Evolutionary conservation across 139 green algal species (phyloP).

Genomic region (Tetradesmus lagerheimii): DNA sequence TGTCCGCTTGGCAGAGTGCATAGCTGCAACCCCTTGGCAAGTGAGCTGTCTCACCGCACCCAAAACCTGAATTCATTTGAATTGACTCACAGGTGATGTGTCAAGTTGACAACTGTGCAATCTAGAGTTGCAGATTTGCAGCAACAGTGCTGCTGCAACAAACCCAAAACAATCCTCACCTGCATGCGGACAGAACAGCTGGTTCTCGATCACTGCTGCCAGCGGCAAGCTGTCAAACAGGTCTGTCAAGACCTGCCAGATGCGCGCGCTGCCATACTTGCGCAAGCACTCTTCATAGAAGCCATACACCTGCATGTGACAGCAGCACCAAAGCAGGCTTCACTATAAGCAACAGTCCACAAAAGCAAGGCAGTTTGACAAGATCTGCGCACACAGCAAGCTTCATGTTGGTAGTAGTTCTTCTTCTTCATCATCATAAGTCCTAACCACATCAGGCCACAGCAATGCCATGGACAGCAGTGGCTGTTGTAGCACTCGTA

Average conservation of each 20-base stretch:
- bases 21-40: neutral
- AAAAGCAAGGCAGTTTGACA: neutral
- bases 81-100: too few relatives aligned
- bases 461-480: too few relatives aligned
- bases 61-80: too few relatives aligned
- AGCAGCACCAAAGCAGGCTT: neutral
- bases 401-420: too few relatives aligned
- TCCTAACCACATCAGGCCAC: too few relatives aligned
- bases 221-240: constrained; percentile 98
- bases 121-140: neutral
- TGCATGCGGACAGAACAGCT: constrained; percentile 92
- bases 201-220: constrained; percentile 91
- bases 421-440: too few relatives aligned
- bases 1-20: neutral
- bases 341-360: neutral
- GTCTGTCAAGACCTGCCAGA: constrained; percentile 98
- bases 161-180: neutral
- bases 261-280: constrained; percentile 99
- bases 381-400: too few relatives aligned
- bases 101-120: too few relatives aligned
- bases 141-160: neutral
- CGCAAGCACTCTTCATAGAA: constrained; percentile 99
- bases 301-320: constrained; percentile 88
- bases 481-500: neutral
- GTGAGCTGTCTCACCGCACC: neutral